Evolutionary conservation across 192 early-diverging fungal species (phyloP).

Genomic region (Thamnidium elegans): DNA sequence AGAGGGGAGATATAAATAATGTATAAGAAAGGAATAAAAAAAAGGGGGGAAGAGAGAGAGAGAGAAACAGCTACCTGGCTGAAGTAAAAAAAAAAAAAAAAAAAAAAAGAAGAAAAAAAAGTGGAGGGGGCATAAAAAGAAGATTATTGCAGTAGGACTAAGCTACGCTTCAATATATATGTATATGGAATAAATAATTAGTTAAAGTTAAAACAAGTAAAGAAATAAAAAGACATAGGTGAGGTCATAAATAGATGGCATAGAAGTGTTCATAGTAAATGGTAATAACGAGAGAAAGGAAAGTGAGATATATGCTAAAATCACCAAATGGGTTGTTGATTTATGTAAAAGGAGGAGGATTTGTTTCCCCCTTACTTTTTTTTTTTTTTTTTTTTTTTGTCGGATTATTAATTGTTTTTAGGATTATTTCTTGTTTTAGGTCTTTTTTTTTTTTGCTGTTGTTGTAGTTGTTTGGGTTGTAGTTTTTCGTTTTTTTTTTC

Average conservation of each 20-base stretch:
- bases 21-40: not conserved
- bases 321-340: not conserved
- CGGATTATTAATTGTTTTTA: not conserved
- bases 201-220: too few species aligned
- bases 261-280: not conserved
- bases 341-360: not conserved
- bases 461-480: conserved; percentile 1
- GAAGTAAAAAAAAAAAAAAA: conserved; percentile 3
- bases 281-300: conserved; percentile 2
- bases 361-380: conserved; percentile 2
- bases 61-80: conserved; percentile 11
- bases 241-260: conserved; percentile 1
- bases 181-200: not conserved
- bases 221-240: not conserved
- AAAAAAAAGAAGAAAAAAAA: too few species aligned
- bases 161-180: conserved; percentile 8
- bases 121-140: not conserved
- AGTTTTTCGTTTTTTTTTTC: not conserved
- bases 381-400: not conserved
- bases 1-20: not conserved
- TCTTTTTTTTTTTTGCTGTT: conserved; percentile 11
- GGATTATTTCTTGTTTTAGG: not conserved
- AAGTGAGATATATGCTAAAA: conserved; percentile 6
- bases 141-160: conserved; percentile 8
- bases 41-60: not conserved